A percentile compares a stretch with the other conserved stretches of the same genome.
Evolutionary conservation across 306 rosid species (phyloP).

Genomic region (Cicer yamashitae): DNA sequence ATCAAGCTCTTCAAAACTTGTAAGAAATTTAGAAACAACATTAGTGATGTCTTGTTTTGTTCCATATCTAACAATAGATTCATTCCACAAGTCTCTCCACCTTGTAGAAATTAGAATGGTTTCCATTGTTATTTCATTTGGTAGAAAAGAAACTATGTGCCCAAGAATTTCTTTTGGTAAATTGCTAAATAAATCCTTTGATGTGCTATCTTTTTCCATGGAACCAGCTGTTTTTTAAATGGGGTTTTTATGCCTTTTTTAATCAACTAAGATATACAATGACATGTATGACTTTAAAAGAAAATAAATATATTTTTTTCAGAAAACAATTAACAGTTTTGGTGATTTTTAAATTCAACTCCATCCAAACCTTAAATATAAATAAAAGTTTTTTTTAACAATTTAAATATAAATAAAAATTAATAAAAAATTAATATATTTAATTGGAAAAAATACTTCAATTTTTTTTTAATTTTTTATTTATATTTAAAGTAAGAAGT

Average conservation of each 20-base stretch:
- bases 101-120: constrained; percentile 66
- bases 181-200: constrained; percentile 37
- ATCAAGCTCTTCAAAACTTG: constrained; percentile 52
- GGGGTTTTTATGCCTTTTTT: background rate
- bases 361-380: too few species aligned
- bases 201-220: constrained; percentile 37
- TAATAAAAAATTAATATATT: too few species aligned
- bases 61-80: constrained; percentile 49
- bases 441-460: too few species aligned
- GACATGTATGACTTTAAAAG: background rate
- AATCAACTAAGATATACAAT: background rate
- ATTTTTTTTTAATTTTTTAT: too few species aligned
- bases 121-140: constrained; percentile 65
- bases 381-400: too few species aligned
- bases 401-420: too few species aligned
- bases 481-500: too few species aligned
- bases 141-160: constrained; percentile 66
- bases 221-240: constrained; percentile 23
- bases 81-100: constrained; percentile 77
- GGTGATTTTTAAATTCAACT: too few species aligned
- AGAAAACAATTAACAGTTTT: too few species aligned
- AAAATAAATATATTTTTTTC: too few species aligned
- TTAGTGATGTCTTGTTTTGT: constrained; percentile 42
- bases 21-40: constrained; percentile 49
- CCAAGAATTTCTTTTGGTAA: constrained; percentile 58